A percentile compares a stretch with the other conserved stretches of the same genome.
Evolutionary conservation across 768 basidiomycete species (phyloP).

Genomic region (Mycena amicta): DNA sequence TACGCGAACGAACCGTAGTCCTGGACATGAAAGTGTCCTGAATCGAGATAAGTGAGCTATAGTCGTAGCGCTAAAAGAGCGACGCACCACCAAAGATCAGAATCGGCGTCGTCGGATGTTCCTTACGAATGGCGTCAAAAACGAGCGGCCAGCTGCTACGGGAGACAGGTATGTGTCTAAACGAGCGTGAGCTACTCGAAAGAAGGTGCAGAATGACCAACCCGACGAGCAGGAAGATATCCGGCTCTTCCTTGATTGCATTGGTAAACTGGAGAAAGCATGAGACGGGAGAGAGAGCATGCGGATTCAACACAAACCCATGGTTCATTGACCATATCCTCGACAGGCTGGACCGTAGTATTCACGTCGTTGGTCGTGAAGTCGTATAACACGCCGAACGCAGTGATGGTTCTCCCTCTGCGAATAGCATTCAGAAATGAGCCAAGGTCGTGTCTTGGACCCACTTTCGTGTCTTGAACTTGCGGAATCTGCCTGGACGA

Average conservation of each 20-base stretch:
- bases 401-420: slow-evolving; percentile 71
- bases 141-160: slow-evolving; percentile 72
- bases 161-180: slow-evolving; percentile 79
- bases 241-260: slow-evolving; percentile 81
- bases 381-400: slow-evolving; percentile 80
- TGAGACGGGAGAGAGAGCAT: too few relatives aligned
- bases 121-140: slow-evolving; percentile 69
- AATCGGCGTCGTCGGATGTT: slow-evolving; percentile 76
- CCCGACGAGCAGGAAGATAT: slow-evolving; percentile 76
- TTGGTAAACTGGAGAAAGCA: slow-evolving; percentile 62
- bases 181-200: too few relatives aligned
- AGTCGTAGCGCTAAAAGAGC: not conserved
- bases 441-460: too few relatives aligned
- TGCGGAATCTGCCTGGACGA: slow-evolving; percentile 52
- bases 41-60: not conserved
- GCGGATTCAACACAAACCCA: slow-evolving; percentile 75
- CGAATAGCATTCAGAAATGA: too few relatives aligned
- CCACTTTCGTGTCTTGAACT: slow-evolving; percentile 75
- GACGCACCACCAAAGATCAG: slow-evolving; percentile 65
- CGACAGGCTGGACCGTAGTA: slow-evolving; percentile 75
- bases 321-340: slow-evolving; percentile 72
- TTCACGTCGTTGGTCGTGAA: slow-evolving; percentile 72
- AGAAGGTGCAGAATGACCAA: too few relatives aligned
- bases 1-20: slow-evolving; percentile 73
- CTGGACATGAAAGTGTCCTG: slow-evolving; percentile 76